A percentile compares a stretch with the other conserved stretches of the same genome.
Conservation (phyloP, 148 eudicot species). For the Pharnaceum exiguum region DNA sequence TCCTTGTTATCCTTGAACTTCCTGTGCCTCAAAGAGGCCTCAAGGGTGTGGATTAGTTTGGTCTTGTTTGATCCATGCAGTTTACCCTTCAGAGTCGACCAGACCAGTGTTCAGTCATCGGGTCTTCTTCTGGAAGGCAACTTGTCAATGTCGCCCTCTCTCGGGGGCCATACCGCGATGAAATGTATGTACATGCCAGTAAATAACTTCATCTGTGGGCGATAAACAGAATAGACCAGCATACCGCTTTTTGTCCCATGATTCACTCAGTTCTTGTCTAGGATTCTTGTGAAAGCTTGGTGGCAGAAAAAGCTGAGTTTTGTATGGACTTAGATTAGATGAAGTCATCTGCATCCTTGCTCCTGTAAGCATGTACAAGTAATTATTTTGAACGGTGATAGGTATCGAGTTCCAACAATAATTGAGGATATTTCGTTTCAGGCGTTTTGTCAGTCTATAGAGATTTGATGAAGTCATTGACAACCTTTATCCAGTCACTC, state of each 20-base stretch:
- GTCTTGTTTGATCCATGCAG: no score
- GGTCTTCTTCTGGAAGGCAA: background rate
- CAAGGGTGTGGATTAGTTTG: slow-evolving; percentile 25
- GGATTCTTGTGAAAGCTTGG: background rate
- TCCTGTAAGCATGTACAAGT: slow-evolving; percentile 4
- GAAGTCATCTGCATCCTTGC: background rate
- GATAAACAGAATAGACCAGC: background rate
- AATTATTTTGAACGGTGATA: background rate
- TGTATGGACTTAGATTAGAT: slow-evolving; percentile 3
- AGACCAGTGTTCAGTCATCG: background rate
- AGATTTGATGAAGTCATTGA: no score
- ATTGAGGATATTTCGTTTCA: background rate
- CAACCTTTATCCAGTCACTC: no score
- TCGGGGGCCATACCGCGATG: background rate
- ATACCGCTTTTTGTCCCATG: background rate
- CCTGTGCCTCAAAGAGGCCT: slow-evolving; percentile 37
- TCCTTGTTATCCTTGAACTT: slow-evolving; percentile 63
- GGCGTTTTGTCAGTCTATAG: background rate
- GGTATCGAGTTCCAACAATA: slow-evolving; percentile 1
- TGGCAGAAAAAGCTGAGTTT: slow-evolving; percentile 4
- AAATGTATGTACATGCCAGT: slow-evolving; percentile 1
- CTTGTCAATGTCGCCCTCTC: no score
- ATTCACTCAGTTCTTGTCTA: background rate
- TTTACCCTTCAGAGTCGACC: no score
- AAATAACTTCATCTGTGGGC: slow-evolving; percentile 1